These are phyloP conservation scores for Sordariomycetes sp. DNA, from an alignment of 2,329 filamentous ascomycete species.

Conservation along the genomic window DNA sequence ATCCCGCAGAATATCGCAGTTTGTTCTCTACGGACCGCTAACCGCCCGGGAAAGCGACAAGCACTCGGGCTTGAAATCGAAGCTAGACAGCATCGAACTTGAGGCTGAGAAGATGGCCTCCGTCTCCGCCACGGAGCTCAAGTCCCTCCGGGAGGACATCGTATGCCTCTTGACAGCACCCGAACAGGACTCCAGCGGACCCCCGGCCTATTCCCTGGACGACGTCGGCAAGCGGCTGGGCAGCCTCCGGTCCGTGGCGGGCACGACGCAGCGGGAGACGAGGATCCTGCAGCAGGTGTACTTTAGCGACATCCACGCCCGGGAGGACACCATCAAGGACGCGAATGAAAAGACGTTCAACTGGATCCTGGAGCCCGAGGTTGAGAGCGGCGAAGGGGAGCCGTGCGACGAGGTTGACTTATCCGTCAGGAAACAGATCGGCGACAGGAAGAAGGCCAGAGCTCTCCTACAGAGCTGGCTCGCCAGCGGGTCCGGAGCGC, in stretches of 20 bases:
- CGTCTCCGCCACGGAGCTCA: background rate
- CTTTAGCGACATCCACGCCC: background rate
- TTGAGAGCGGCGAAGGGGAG: background rate
- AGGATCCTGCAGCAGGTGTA: background rate
- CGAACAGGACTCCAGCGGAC: background rate
- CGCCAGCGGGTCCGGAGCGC: slow-evolving; percentile 15
- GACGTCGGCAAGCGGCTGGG: background rate
- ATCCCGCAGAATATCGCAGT: background rate
- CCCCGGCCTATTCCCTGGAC: background rate
- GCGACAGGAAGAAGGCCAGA: background rate
- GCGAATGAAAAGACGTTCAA: background rate
- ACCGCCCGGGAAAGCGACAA: background rate
- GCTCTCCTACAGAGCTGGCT: background rate
- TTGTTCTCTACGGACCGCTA: background rate
- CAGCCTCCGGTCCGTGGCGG: background rate
- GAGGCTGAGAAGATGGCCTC: background rate
- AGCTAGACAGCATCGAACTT: background rate
- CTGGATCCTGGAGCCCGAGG: slow-evolving; percentile 10
- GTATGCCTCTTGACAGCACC: background rate
- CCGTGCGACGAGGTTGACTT: background rate
- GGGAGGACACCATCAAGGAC: background rate
- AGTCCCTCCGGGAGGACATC: background rate
- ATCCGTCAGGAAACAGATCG: background rate
- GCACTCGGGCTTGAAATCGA: background rate
- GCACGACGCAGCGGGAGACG: background rate